Conservation (phyloP, 768 basidiomycete genomes). For the Pisolithus albus region DNA sequence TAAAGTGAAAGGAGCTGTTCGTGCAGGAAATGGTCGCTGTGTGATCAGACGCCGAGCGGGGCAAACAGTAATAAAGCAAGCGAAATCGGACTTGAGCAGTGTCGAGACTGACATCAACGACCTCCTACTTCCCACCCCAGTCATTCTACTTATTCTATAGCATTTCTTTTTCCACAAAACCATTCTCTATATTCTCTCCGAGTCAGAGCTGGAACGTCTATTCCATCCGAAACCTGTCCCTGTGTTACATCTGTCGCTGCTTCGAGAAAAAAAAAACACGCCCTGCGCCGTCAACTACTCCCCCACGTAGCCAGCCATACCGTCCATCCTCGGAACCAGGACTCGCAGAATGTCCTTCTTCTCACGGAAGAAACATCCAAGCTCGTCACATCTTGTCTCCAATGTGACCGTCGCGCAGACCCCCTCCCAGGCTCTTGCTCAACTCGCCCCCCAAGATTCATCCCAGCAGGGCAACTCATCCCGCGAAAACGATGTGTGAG, state of each 20-base stretch:
- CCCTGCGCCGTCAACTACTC: constrained; percentile 9
- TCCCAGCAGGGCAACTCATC: constrained; percentile 16
- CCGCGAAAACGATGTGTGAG: constrained; percentile 32
- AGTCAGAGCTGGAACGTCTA: too few relatives aligned
- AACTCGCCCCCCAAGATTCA: constrained; percentile 35
- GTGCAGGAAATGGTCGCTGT: background rate
- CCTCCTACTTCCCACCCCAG: background rate
- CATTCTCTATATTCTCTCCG: background rate
- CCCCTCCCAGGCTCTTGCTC: constrained; percentile 62
- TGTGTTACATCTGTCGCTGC: background rate
- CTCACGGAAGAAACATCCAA: constrained; percentile 76
- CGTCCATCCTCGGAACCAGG: constrained; percentile 56
- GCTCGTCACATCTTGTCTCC: constrained; percentile 37
- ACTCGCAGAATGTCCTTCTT: constrained; percentile 89
- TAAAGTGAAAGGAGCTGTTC: background rate
- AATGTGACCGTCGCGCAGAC: constrained; percentile 56
- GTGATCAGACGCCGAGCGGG: background rate
- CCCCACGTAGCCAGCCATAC: constrained; percentile 45
- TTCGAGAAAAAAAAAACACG: constrained; percentile 8
- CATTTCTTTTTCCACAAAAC: constrained; percentile 9
- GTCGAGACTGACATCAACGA: background rate
- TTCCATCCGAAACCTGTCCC: too few relatives aligned
- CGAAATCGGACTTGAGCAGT: background rate
- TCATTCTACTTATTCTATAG: background rate
- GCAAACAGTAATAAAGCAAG: constrained; percentile 3